These are phyloP conservation scores for Camelina hispida DNA, from an alignment of 345 rosid genomes.

Conservation along the genomic window DNA sequence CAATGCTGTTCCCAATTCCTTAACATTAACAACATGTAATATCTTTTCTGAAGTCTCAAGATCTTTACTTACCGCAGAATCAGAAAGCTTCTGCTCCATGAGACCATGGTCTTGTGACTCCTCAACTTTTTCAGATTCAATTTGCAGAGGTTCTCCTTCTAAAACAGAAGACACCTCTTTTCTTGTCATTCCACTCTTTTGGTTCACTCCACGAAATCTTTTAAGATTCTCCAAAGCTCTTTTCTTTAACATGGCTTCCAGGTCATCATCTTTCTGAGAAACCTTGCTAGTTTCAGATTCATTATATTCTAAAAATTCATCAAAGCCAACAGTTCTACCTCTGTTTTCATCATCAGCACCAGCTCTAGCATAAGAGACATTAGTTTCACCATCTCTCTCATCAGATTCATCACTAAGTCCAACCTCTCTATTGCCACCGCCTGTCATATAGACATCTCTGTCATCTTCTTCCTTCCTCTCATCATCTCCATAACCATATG, in stretches of 20 bases:
- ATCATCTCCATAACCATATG: conserved; percentile 41
- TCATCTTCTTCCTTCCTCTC: conserved; percentile 60
- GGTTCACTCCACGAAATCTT: conserved; percentile 57
- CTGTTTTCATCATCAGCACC: conserved; percentile 27
- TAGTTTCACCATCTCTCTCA: conserved; percentile 46
- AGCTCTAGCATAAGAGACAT: conserved; percentile 33
- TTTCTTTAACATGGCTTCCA: conserved; percentile 69
- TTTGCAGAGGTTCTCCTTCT: conserved; percentile 38
- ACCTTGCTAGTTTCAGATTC: conserved; percentile 38
- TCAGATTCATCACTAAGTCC: conserved; percentile 48
- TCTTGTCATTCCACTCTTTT: conserved; percentile 38
- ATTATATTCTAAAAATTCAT: conserved; percentile 30
- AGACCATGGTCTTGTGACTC: conserved; percentile 31
- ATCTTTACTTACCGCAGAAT: conserved; percentile 37
- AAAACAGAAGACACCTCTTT: conserved; percentile 31
- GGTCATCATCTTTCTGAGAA: conserved; percentile 49
- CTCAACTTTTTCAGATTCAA: conserved; percentile 30
- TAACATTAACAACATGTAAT: conserved; percentile 32
- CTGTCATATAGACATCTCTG: conserved; percentile 58
- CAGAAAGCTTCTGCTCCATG: conserved; percentile 17
- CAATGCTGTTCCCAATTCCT: conserved; percentile 34
- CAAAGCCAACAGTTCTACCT: conserved; percentile 35
- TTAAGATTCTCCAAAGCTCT: conserved; percentile 81
- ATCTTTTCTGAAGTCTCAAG: conserved; percentile 35
- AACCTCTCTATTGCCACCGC: conserved; percentile 44